Percentiles rank a stretch among this genome's conserved stretches.
Evolutionary conservation across 345 rosid genomes (phyloP).

Genomic region (Heritiera littoralis): DNA sequence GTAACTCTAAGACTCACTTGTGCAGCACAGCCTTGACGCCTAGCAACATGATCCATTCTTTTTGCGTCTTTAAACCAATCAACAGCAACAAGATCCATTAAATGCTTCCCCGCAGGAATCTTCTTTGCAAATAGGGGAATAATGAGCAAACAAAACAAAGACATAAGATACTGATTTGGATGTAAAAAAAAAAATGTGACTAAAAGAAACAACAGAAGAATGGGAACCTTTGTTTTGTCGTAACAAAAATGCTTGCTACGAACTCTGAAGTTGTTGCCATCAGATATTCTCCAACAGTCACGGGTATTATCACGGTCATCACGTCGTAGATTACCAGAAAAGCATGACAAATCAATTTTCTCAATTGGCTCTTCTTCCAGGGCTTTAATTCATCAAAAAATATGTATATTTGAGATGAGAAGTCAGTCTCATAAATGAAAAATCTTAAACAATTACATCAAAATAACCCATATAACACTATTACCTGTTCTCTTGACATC

Average conservation of each 20-base stretch:
- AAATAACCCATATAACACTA: background rate
- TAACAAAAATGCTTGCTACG: slow-evolving; percentile 89
- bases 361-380: slow-evolving; percentile 72
- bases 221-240: slow-evolving; percentile 80
- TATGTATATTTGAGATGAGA: slow-evolving; percentile 12
- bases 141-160: slow-evolving; percentile 12
- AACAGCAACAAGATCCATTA: slow-evolving; percentile 98
- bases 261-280: slow-evolving; percentile 90
- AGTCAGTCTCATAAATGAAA: slow-evolving; percentile 2
- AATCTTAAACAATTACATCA: background rate
- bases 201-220: slow-evolving; percentile 20
- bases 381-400: slow-evolving; percentile 40
- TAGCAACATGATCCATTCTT: slow-evolving; percentile 95
- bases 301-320: slow-evolving; percentile 87
- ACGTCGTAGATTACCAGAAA: slow-evolving; percentile 77
- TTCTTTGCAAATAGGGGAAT: slow-evolving; percentile 33
- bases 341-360: slow-evolving; percentile 78
- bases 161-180: slow-evolving; percentile 4
- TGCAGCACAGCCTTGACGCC: slow-evolving; percentile 93
- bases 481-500: slow-evolving; percentile 52
- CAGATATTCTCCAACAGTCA: slow-evolving; percentile 85
- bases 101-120: slow-evolving; percentile 94
- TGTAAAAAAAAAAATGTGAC: background rate
- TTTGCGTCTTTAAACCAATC: slow-evolving; percentile 98
- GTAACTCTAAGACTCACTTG: slow-evolving; percentile 56